Evolutionary conservation across 805 yeast species (phyloP), one percentile per base, ranked within the genome.

Genomic region (Kodamaea hsintzibuensis): DNA sequence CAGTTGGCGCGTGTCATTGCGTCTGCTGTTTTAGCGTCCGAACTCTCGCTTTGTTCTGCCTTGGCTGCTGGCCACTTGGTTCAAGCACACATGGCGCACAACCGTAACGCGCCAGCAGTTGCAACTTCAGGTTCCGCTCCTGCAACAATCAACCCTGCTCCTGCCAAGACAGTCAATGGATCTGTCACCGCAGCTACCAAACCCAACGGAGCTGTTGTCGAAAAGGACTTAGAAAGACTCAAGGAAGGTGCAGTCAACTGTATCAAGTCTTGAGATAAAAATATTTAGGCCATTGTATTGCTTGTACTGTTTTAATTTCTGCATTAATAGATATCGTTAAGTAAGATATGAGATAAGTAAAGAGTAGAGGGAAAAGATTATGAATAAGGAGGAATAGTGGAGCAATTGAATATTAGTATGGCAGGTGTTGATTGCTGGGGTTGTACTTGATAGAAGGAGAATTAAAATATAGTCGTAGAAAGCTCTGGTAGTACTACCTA

Each of bases 61-160:
- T 82, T 95, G 60, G 98, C 98, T 8, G 98, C 98, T 27, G 99
- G 99, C 47, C 99, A 95, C 74, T 81, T 95, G 63, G 99, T 95
- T 39, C 96, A 91, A 77, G 88, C 96, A 61, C 99, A 95, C 73
- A 95, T 95, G 99, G 85, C 84, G 55, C 97, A 88, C 68, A 95
- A 95, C 78, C 86, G 99, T 72, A 81, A 83, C 52, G 80, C 79
- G 55, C 80, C 80, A 40, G 72, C 81, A n/a, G 49, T 67, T 54
- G 37, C 55, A 9, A 49, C 64, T 16, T 56, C 61, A n/a, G 52
- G 51, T 14, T 37, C 70, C 27, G 57, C 67, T 13, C n/a, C 52
- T 42, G 25, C 25, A 16, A 38, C 6, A 2, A 16, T 16, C 16
- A 16, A 7, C 18, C 42, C 42, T 3, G 16, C 7, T 2, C 16